A percentile compares a stretch with the other conserved stretches of the same genome.
These are phyloP conservation scores for Sporopachydermia quercuum DNA, from an alignment of 805 yeast genomes.

Conservation along the genomic window DNA sequence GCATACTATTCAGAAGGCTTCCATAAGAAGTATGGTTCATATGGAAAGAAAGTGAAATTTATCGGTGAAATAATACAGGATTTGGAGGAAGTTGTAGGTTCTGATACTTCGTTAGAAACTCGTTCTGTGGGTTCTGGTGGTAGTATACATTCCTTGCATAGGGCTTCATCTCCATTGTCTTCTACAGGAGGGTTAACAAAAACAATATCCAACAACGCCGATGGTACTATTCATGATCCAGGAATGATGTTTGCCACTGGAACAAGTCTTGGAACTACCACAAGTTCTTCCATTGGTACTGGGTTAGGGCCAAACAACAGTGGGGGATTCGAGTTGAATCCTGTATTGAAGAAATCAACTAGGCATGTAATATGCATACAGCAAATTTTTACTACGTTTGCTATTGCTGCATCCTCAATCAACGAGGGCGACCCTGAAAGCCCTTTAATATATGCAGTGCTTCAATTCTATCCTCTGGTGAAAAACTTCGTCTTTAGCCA, in stretches of 20 bases:
- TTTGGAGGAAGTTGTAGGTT: background rate
- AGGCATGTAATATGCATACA: constrained; percentile 9
- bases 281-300: background rate
- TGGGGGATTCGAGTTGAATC: constrained; percentile 5
- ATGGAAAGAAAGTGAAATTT: constrained; percentile 5
- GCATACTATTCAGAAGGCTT: constrained; percentile 5
- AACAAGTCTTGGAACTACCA: background rate
- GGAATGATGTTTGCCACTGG: background rate
- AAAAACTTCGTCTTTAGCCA: constrained; percentile 7
- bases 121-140: background rate
- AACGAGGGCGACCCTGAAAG: constrained; percentile 16
- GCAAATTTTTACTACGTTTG: constrained; percentile 11
- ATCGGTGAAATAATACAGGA: background rate
- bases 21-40: constrained; percentile 5
- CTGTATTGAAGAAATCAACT: constrained; percentile 15
- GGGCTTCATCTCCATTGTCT: background rate
- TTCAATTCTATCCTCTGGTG: constrained; percentile 13
- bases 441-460: constrained; percentile 13
- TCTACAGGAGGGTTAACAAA: too few relatives aligned
- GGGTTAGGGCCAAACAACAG: constrained; percentile 4
- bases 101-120: background rate
- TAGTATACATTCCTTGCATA: too few relatives aligned
- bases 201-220: too few relatives aligned
- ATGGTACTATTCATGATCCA: background rate
- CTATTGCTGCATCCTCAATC: constrained; percentile 13